A percentile compares a stretch with the other conserved stretches of the same genome.
Conservation (phyloP, 495 filamentous ascomycete species). For the Xylaria telfairii region DNA sequence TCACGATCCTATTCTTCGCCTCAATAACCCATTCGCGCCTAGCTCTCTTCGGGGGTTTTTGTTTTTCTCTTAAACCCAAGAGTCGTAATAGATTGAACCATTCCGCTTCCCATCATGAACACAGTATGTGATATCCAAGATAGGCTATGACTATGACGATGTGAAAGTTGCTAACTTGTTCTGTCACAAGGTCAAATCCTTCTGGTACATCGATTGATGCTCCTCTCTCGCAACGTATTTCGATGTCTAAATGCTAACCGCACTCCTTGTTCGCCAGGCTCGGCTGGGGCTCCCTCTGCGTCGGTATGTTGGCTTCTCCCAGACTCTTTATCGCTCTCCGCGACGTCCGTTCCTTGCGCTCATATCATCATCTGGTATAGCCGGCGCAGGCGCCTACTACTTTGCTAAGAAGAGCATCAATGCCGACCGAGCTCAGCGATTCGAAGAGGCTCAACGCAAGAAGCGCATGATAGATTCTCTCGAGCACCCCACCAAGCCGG, state of each 20-base stretch:
- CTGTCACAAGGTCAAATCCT: constrained; percentile 60
- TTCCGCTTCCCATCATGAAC: constrained; percentile 38
- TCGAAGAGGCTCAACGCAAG: constrained; percentile 69
- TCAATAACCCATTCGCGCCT: neutral
- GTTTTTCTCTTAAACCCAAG: neutral
- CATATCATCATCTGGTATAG: constrained; percentile 48
- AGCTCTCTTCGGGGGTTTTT: neutral
- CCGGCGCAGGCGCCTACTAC: constrained; percentile 86
- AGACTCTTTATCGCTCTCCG: constrained; percentile 5
- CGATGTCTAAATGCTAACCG: constrained; percentile 3
- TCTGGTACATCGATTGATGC: constrained; percentile 55
- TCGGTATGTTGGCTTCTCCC: constrained; percentile 60
- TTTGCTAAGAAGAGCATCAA: constrained; percentile 96
- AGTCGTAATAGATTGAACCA: neutral
- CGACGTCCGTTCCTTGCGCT: constrained; percentile 29
- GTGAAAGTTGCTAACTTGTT: constrained; percentile 31
- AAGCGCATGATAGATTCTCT: constrained; percentile 66
- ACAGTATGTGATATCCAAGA: constrained; percentile 32
- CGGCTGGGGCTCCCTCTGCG: constrained; percentile 85
- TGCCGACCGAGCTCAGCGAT: constrained; percentile 75
- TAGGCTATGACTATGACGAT: neutral
- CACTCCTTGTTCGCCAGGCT: constrained; percentile 54
- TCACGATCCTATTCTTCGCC: neutral
- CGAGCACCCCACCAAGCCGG: constrained; percentile 57
- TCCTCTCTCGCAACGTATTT: neutral